Conservation (phyloP, 176 grass and related monocot genomes). For the Aegilops longissima region DNA sequence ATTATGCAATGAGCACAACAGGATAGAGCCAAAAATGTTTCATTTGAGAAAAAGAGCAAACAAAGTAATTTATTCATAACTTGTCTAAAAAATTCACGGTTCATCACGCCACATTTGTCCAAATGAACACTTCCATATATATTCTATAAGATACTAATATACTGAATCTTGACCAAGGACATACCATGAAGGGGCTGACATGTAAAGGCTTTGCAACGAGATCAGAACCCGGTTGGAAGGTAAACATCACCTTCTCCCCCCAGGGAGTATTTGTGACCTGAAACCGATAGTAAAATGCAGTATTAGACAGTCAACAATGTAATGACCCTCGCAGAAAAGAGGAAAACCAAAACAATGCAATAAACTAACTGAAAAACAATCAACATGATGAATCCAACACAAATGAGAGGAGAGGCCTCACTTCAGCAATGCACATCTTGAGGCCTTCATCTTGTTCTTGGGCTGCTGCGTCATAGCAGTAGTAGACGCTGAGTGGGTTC, state of each 20-base stretch:
- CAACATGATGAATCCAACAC: neutral
- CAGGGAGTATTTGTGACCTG: conserved; percentile 97
- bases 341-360: neutral
- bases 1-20: neutral
- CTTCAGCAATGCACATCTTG: conserved; percentile 89
- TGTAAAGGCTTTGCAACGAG: conserved; percentile 79
- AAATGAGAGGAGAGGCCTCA: neutral
- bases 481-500: conserved; percentile 93
- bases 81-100: neutral
- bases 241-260: conserved; percentile 77
- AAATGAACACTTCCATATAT: neutral
- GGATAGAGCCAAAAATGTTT: neutral
- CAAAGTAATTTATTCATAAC: neutral
- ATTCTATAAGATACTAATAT: neutral
- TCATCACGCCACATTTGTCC: neutral
- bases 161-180: neutral
- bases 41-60: neutral
- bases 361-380: neutral
- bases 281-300: neutral
- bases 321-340: neutral
- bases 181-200: conserved; percentile 97
- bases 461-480: conserved; percentile 61
- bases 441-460: conserved; percentile 36
- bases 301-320: neutral
- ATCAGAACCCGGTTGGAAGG: conserved; percentile 76